These are phyloP conservation scores for Tremella mesenterica DNA, from an alignment of 768 basidiomycete species.

Conservation along the genomic window DNA sequence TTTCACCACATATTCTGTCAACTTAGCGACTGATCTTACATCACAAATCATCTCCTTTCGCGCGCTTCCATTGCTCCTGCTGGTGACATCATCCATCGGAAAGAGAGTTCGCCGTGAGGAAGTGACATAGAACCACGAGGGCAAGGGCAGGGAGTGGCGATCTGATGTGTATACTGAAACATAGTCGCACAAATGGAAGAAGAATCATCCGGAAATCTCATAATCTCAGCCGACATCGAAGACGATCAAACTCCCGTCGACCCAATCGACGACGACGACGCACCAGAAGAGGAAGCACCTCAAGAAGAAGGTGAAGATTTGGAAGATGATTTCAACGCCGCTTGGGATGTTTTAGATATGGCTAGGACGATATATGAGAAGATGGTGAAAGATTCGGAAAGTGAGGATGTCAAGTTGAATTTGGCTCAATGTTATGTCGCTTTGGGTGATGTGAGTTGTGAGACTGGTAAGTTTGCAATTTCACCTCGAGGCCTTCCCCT, in stretches of 20 bases:
- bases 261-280: neutral
- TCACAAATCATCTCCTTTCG: too few species aligned
- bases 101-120: too few species aligned
- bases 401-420: conserved; percentile 52
- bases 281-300: conserved; percentile 11
- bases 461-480: conserved; percentile 67
- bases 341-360: conserved; percentile 95
- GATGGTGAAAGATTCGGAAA: conserved; percentile 49
- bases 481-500: too few species aligned
- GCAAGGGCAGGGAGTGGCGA: too few species aligned
- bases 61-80: neutral
- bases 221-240: conserved; percentile 13
- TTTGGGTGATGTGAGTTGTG: conserved; percentile 90
- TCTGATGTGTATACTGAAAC: conserved; percentile 12
- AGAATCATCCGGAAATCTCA: conserved; percentile 7
- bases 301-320: conserved; percentile 49
- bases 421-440: conserved; percentile 84
- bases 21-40: too few species aligned
- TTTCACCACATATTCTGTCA: too few species aligned
- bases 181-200: conserved; percentile 4
- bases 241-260: conserved; percentile 2
- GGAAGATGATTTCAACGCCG: conserved; percentile 95
- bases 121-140: too few species aligned
- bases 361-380: conserved; percentile 79
- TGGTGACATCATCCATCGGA: neutral